Evolutionary conservation across 2,329 filamentous ascomycete genomes (phyloP).

Genomic region (Pezizomycotina sp.): DNA sequence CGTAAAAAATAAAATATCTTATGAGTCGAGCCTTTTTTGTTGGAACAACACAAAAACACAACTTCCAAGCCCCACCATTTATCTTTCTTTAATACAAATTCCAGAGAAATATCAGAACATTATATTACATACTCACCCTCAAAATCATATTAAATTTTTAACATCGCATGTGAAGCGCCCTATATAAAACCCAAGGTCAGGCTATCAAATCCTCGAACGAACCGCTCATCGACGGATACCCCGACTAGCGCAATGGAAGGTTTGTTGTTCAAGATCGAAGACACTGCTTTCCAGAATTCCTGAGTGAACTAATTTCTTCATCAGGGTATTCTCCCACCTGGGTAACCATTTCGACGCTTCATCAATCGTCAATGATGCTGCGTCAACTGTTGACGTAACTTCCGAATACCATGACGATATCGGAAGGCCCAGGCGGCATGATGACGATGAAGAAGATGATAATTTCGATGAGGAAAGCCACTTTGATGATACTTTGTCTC

Average conservation of each 20-base stretch:
- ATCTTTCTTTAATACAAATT: no score
- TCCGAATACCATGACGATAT: slow-evolving; percentile 26
- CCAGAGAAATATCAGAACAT: neutral
- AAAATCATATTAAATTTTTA: no score
- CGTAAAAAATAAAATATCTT: no score
- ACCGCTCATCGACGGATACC: no score
- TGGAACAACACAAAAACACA: no score
- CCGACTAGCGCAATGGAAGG: neutral
- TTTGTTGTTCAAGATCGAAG: slow-evolving; percentile 45
- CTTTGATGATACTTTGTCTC: slow-evolving; percentile 38
- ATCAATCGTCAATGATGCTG: slow-evolving; percentile 41
- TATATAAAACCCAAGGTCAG: no score
- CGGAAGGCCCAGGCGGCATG: slow-evolving; percentile 46
- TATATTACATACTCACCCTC: no score
- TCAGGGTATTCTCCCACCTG: slow-evolving; percentile 28
- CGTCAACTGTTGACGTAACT: slow-evolving; percentile 35
- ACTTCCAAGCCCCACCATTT: no score
- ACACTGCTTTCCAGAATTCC: slow-evolving; percentile 68
- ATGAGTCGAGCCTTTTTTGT: no score
- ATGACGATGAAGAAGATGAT: slow-evolving; percentile 70
- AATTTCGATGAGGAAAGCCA: slow-evolving; percentile 57
- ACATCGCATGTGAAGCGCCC: no score
- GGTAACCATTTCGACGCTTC: slow-evolving; percentile 17
- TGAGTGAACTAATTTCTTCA: slow-evolving; percentile 30
- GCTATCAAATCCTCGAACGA: no score